Percentiles rank a stretch among this genome's conserved stretches.
These are phyloP conservation scores for Sphaerobolus stellatus DNA, from an alignment of 1,284 basidiomycete species.

Conservation along the genomic window DNA sequence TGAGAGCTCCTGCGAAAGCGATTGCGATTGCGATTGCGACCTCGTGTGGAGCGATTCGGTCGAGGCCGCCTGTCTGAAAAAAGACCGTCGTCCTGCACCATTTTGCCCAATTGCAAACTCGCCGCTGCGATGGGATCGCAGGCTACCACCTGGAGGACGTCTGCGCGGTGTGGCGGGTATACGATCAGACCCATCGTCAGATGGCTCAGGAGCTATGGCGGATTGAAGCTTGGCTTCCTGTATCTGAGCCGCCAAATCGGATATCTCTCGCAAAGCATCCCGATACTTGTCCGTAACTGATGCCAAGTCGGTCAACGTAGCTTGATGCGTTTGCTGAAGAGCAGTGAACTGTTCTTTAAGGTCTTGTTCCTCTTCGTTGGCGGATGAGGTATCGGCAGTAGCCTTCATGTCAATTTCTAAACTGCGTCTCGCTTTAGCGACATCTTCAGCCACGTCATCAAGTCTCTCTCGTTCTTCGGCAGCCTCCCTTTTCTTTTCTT, in stretches of 20 bases:
- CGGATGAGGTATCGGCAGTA: slow-evolving; percentile 24
- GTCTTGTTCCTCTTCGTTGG: background rate
- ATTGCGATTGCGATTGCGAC: slow-evolving; percentile 85
- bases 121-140: slow-evolving; percentile 7
- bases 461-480: slow-evolving; percentile 64
- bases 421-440: slow-evolving; percentile 67
- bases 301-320: slow-evolving; percentile 78
- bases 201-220: slow-evolving; percentile 28
- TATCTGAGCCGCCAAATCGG: slow-evolving; percentile 80
- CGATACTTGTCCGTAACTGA: slow-evolving; percentile 79
- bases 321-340: slow-evolving; percentile 74
- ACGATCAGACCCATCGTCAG: slow-evolving; percentile 44
- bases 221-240: slow-evolving; percentile 69
- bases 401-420: slow-evolving; percentile 46
- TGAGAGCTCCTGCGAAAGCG: slow-evolving; percentile 94
- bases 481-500: slow-evolving; percentile 64
- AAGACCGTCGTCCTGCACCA: slow-evolving; percentile 58
- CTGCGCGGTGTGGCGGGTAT: slow-evolving; percentile 44
- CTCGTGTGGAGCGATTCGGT: slow-evolving; percentile 81
- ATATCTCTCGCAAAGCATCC: slow-evolving; percentile 86
- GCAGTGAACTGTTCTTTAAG: slow-evolving; percentile 55
- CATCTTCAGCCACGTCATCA: slow-evolving; percentile 63
- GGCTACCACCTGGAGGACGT: slow-evolving; percentile 25
- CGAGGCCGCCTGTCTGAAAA: slow-evolving; percentile 84
- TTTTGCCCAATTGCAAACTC: slow-evolving; percentile 35